These are phyloP conservation scores for Apiotrichum mycotoxinovorans DNA, from an alignment of 1,284 basidiomycete genomes.

Conservation along the genomic window DNA sequence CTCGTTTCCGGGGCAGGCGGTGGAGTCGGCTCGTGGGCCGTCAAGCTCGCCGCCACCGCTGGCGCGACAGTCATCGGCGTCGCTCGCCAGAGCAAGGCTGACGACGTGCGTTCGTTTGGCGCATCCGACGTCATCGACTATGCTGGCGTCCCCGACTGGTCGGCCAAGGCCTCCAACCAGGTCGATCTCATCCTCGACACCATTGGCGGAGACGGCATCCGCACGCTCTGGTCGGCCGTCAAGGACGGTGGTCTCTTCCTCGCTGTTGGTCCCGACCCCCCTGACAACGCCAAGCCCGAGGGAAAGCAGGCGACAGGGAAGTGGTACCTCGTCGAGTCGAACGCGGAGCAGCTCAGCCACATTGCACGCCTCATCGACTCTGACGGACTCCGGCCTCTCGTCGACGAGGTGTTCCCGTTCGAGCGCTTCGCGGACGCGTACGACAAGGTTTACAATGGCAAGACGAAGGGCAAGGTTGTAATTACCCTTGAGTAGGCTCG, in stretches of 20 bases:
- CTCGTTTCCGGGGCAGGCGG: slow-evolving; percentile 12
- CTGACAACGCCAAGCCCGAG: background rate
- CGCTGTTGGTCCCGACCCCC: background rate
- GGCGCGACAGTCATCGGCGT: slow-evolving; percentile 8
- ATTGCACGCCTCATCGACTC: slow-evolving; percentile 6
- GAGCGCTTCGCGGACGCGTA: slow-evolving; percentile 7
- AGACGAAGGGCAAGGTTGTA: slow-evolving; percentile 14
- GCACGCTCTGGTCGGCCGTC: slow-evolving; percentile 6
- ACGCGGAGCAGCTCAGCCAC: slow-evolving; percentile 3
- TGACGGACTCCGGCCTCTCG: background rate
- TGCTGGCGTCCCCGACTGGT: background rate
- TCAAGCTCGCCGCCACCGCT: slow-evolving; percentile 4
- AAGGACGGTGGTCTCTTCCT: slow-evolving; percentile 11
- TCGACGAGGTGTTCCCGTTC: slow-evolving; percentile 11
- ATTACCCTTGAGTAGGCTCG: too few species aligned
- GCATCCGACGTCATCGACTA: slow-evolving; percentile 13
- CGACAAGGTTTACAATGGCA: slow-evolving; percentile 7
- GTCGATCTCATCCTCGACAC: slow-evolving; percentile 15
- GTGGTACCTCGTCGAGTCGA: slow-evolving; percentile 16
- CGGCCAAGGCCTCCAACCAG: background rate
- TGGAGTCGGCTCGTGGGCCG: slow-evolving; percentile 11
- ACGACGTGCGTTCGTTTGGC: background rate
- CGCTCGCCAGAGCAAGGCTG: background rate
- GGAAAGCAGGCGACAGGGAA: background rate
- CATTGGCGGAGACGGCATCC: background rate